Evolutionary conservation across 2,329 filamentous ascomycete genomes (phyloP), one percentile per base, ranked within the genome.

Genomic region (Verticillium albo-atrum): DNA sequence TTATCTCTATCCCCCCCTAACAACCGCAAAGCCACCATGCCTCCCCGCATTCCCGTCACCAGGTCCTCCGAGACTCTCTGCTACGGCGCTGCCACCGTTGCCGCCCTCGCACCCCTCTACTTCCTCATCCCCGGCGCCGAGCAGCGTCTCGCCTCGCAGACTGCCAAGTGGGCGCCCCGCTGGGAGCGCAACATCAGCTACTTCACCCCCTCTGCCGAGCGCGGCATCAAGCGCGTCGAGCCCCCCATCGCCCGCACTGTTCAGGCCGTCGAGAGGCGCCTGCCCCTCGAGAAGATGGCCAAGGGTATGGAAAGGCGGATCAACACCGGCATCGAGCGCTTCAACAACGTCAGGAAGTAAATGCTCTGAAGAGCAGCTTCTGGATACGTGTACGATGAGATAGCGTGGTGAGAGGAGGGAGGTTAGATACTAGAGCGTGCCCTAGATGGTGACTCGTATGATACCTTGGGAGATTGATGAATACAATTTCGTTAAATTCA

Each of bases 101-200:
- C 73, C 54, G 80, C 77, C 64, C 77, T 86, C 58, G 78, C 82
- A 1, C 83, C 83, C 28, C 77, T 86, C 66, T 85, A 84, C 74
- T 76, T 85, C 66, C 75, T 84, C 67, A 75, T 83, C 60, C 83
- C 83, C 27, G 81, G 82, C 35, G 81, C 81, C 60, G 79, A 84
- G 64, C 81, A 85, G 69, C 77, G 78, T 51, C 69, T 86, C 35
- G 78, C 81, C 58, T 72, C 72, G 26, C 82, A 84, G 70, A 86
- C 83, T 3, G 74, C 76, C 60, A 79, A 80, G 66, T 86, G 83
- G 83, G 83, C 83, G 4, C 82, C 82, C 20, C 79, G 81, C 59
- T 86, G 83, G 83, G 82, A 86, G 71, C 75, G 77, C 57, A 84
- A 83, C 71, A 79, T 85, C 68, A 78, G 73, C 63, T 81, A 79